Evolutionary conservation across 2,329 filamentous ascomycete genomes (phyloP), one percentile per base, ranked within the genome.

Genomic region (Ophiostoma ulmi): DNA sequence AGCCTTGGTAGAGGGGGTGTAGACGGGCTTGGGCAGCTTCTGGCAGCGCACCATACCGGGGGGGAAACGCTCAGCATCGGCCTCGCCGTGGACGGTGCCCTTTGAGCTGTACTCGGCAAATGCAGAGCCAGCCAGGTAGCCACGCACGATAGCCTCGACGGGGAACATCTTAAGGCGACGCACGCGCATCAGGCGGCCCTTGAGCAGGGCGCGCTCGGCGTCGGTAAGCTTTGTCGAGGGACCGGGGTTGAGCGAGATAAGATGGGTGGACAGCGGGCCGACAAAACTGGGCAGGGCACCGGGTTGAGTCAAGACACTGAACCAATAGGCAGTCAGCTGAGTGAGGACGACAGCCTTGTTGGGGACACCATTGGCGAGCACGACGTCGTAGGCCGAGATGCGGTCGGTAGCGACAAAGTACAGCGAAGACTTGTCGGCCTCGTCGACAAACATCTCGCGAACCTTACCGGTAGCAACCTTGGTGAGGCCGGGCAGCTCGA

Each of bases 361-460:
- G 65, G 83, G 81, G 68, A 86, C 82, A 74, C 83, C 83, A 76
- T 95, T 97, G 72, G 87, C 82, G 85, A 97, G 89, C 75, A 97
- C 88, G 75, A 96, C 93, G 85, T 98, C 94, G 83, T 94, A 98
- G 70, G 95, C 95, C 35, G 93, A 97, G 79, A 97, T 95, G 75
- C 95, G 90, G 82, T 97, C 94, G 17, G 92, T 74, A 13, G 76
- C 75, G 35, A 76, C 78, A n/a, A 79, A 75, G 41, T 79, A 74
- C 68, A 79, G 75, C 3, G 77, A 75, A 67, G 75, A 73, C 61
- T 75, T 75, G 69, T 75, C 73, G 65, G n/a, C 64, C 17, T 67
- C 67, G 31, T 69, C 48, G 55, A 70, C 72, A 70, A 74, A 76
- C 48, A 78, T 73, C 73, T 79, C 78, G 63, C 76, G 76, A 55